Evolutionary conservation across 2,329 filamentous ascomycete species (phyloP).

Genomic region (Teratosphaeria destructans): DNA sequence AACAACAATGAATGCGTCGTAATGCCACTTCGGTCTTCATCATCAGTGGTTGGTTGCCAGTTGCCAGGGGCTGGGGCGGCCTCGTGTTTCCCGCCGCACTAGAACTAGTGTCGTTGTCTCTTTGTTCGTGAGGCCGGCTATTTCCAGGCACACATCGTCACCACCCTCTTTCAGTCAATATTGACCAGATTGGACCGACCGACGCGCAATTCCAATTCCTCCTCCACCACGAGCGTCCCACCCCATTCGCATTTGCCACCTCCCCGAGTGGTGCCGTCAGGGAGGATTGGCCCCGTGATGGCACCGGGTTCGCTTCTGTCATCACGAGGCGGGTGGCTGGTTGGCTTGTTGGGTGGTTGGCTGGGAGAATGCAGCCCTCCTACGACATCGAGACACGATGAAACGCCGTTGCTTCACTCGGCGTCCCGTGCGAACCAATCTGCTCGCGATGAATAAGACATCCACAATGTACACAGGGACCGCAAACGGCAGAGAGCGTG

Average conservation of each 20-base stretch:
- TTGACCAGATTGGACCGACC: too few species aligned
- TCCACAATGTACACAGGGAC: not conserved
- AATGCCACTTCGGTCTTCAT: not conserved
- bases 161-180: not conserved
- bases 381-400: not conserved
- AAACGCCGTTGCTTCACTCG: too few species aligned
- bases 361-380: not conserved
- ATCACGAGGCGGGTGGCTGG: too few species aligned
- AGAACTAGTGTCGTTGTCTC: not conserved
- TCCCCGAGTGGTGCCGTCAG: too few species aligned
- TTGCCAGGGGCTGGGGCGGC: not conserved
- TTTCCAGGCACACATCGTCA: not conserved
- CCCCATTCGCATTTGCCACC: too few species aligned
- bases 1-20: not conserved
- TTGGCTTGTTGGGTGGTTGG: not conserved
- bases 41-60: not conserved
- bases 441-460: too few species aligned
- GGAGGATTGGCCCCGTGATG: too few species aligned
- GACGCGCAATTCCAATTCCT: not conserved
- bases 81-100: not conserved
- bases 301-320: too few species aligned
- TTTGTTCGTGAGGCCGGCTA: not conserved
- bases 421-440: too few species aligned
- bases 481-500: not conserved
- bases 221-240: too few species aligned